Conservation (phyloP, 495 filamentous ascomycete species). For the Immersiella caudata region DNA sequence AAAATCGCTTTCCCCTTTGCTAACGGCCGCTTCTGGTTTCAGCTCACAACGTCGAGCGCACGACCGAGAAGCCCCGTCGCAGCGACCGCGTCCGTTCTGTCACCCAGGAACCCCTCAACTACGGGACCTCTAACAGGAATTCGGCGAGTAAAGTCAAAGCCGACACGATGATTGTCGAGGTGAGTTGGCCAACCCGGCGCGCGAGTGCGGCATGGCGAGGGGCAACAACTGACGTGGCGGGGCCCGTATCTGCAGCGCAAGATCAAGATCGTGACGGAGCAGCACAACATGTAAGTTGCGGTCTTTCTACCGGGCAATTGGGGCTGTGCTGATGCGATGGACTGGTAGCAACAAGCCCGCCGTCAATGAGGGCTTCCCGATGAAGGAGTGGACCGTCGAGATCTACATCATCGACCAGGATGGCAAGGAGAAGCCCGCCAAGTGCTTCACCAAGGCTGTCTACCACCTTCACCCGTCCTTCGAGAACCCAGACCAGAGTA, state of each 20-base stretch:
- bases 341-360: conserved; percentile 64
- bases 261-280: conserved; percentile 90
- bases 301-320: neutral
- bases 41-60: too few relatives aligned
- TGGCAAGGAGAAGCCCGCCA: conserved; percentile 73
- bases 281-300: conserved; percentile 78
- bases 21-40: too few relatives aligned
- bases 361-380: conserved; percentile 83
- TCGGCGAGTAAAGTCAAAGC: conserved; percentile 23
- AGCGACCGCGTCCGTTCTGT: neutral
- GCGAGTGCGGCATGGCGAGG: neutral
- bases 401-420: conserved; percentile 63
- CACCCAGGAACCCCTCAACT: neutral
- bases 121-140: neutral
- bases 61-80: neutral
- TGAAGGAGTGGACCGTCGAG: conserved; percentile 74
- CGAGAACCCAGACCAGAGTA: conserved; percentile 79
- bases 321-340: neutral
- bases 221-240: conserved; percentile 7
- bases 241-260: conserved; percentile 57
- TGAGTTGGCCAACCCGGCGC: conserved; percentile 15
- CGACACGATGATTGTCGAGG: conserved; percentile 40
- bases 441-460: conserved; percentile 82
- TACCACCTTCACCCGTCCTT: conserved; percentile 96
- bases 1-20: too few relatives aligned